A percentile compares a stretch with the other conserved stretches of the same genome.
Evolutionary conservation across 345 rosid genomes (phyloP).

Genomic region (Pugionium cornutum): DNA sequence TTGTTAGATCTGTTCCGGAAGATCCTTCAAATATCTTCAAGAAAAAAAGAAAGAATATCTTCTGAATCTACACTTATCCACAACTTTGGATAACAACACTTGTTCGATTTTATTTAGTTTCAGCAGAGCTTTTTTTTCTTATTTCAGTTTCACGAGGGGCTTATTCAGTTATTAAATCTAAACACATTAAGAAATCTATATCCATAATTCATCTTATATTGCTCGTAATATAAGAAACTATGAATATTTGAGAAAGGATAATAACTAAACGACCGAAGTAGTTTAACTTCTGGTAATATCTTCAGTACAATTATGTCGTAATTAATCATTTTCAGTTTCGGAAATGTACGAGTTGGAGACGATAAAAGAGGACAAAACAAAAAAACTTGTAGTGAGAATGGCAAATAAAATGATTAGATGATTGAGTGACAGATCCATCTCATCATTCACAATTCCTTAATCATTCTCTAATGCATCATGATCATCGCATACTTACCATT

Average conservation of each 20-base stretch:
- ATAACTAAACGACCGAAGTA: too few relatives aligned
- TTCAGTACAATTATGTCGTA: too few relatives aligned
- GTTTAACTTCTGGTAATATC: too few relatives aligned
- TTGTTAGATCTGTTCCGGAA: slow-evolving; percentile 20
- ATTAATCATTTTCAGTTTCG: too few relatives aligned
- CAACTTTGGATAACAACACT: not conserved
- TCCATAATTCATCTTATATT: too few relatives aligned
- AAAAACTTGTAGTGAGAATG: slow-evolving; percentile 3
- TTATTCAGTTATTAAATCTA: too few relatives aligned
- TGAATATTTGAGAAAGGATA: too few relatives aligned
- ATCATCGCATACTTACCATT: slow-evolving; percentile 12
- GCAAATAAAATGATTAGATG: slow-evolving; percentile 18
- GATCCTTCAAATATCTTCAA: slow-evolving; percentile 1
- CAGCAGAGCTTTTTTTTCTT: too few relatives aligned
- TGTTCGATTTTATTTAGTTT: too few relatives aligned
- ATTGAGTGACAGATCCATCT: slow-evolving; percentile 31
- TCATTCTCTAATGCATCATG: slow-evolving; percentile 25
- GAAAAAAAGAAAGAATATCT: not conserved
- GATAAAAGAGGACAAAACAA: not conserved
- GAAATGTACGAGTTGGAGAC: not conserved
- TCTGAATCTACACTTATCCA: slow-evolving; percentile 22
- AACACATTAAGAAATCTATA: too few relatives aligned
- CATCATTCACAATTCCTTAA: slow-evolving; percentile 23
- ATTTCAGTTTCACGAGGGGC: too few relatives aligned
- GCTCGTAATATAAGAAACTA: too few relatives aligned